Evolutionary conservation across 108 stramenopile genomes (phyloP).

Genomic region (Poteriospumella lacustris): DNA sequence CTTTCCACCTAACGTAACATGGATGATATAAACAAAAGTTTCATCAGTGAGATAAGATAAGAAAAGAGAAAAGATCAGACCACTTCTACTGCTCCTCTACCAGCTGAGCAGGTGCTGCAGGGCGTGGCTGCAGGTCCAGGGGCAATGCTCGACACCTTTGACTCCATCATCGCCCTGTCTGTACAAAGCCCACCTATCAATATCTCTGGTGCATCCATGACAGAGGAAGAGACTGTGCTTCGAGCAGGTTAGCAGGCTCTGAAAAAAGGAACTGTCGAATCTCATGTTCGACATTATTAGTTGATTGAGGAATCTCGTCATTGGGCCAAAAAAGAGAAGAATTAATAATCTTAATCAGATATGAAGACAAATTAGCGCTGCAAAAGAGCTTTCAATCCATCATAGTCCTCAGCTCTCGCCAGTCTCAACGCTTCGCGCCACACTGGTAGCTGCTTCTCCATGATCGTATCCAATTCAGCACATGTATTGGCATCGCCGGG

Average conservation of each 20-base stretch:
- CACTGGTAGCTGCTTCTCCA: slow-evolving; percentile 6
- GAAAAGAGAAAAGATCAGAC: slow-evolving; percentile 8
- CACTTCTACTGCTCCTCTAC: slow-evolving; percentile 6
- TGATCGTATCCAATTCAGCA: slow-evolving; percentile 7
- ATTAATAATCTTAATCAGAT: slow-evolving; percentile 9
- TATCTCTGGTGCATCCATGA: background rate
- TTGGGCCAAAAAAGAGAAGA: slow-evolving; percentile 7
- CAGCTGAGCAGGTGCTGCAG: slow-evolving; percentile 1
- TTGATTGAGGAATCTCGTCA: slow-evolving; percentile 7
- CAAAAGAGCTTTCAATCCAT: slow-evolving; percentile 8
- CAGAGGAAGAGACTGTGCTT: slow-evolving; percentile 6
- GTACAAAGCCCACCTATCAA: slow-evolving; percentile 7
- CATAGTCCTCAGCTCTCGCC: slow-evolving; percentile 6
- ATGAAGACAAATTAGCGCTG: slow-evolving; percentile 7
- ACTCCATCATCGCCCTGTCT: slow-evolving; percentile 6
- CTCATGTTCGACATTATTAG: slow-evolving; percentile 8
- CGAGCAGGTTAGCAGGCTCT: slow-evolving; percentile 6
- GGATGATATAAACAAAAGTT: slow-evolving; percentile 12
- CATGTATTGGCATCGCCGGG: slow-evolving; percentile 6
- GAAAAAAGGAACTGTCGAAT: slow-evolving; percentile 8
- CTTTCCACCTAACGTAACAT: slow-evolving; percentile 29
- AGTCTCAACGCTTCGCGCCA: slow-evolving; percentile 6
- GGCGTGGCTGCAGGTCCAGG: slow-evolving; percentile 1
- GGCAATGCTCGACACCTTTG: slow-evolving; percentile 6
- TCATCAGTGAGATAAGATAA: slow-evolving; percentile 8